Base-by-base conservation (phyloP, 495 filamentous ascomycete species). In the Terfezia claveryi region DNA sequence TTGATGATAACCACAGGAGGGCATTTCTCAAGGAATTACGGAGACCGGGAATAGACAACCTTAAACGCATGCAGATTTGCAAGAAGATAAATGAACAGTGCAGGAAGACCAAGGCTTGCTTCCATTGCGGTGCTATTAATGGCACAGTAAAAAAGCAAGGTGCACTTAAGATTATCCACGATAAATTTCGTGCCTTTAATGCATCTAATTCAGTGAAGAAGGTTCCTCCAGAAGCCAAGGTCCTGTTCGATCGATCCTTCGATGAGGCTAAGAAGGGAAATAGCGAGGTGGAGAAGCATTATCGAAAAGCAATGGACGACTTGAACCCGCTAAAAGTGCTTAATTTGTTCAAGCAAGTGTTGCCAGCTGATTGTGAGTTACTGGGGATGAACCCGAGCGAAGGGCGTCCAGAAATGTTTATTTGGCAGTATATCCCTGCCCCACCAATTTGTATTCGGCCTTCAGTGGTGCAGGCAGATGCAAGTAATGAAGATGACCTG, bases 371-470 rank as follows among this genome's bases (percentile, higher is more conserved):
- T 67, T 94, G 88, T 64, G 92, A 96, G 63, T 73, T 98, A 10
- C 69, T 98, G 20, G 87, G 87, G 2, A 75, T 98, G 66, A 78
- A 94, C 59, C 85, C 91, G 37, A 73, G 77, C 36, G 83, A 92
- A 60, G 87, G 87, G 2, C 75, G 88, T 50, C 91, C 91, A 1
- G 91, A 98, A 62, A 93, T 94, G 83, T 93, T 94, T 67, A 74
- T 98, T 17, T 98, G 91, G 91, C 86, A 93, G 67, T 94, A 87
- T 65, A 74, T 98, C 23, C 91, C 91, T 1, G 89, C 87, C 3
- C 87, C 91, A 1, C 91, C 91, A 0, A 81, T 95, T 32, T 88
- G 84, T 61, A 93, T 98, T 62, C 77, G 91, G 50, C 91, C 91
- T 6, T 94, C 87, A 0, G 92, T 96, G 8, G 78, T 80, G 38